These are phyloP conservation scores for Austroboletus festivus DNA, from an alignment of 768 basidiomycete genomes.

Conservation along the genomic window DNA sequence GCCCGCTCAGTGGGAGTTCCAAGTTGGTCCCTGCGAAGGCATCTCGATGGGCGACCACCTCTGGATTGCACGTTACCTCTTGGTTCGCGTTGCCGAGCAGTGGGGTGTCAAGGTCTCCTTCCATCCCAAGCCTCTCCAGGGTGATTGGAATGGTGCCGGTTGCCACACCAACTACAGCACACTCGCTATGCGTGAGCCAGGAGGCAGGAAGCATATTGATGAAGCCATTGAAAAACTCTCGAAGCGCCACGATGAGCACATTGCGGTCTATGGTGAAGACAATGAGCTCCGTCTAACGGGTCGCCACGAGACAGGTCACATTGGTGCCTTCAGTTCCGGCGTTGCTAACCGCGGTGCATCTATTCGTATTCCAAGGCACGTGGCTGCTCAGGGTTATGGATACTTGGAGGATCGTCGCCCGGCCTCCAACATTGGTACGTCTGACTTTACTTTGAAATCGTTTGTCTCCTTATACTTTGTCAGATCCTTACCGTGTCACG, in stretches of 20 bases:
- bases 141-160: constrained; percentile 99
- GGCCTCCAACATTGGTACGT: constrained; percentile 93
- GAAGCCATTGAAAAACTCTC: constrained; percentile 90
- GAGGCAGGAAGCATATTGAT: constrained; percentile 91
- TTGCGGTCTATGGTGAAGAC: constrained; percentile 96
- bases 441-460: neutral
- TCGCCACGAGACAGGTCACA: constrained; percentile 96
- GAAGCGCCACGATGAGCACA: constrained; percentile 91
- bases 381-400: constrained; percentile 88
- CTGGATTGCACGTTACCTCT: constrained; percentile 98
- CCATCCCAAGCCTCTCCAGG: constrained; percentile 97
- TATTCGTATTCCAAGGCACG: constrained; percentile 93
- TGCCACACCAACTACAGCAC: constrained; percentile 99
- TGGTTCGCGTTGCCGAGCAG: constrained; percentile 94
- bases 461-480: constrained; percentile 1
- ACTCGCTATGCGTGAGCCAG: constrained; percentile 87
- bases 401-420: constrained; percentile 97
- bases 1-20: constrained; percentile 99
- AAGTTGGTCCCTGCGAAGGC: constrained; percentile 97
- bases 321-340: constrained; percentile 86
- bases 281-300: constrained; percentile 96
- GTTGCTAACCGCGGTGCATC: constrained; percentile 98
- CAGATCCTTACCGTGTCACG: constrained; percentile 95
- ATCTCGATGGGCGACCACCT: constrained; percentile 99
- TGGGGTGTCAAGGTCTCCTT: constrained; percentile 97